Evolutionary conservation across 345 rosid genomes (phyloP).

Genomic region (Anacardium occidentale): DNA sequence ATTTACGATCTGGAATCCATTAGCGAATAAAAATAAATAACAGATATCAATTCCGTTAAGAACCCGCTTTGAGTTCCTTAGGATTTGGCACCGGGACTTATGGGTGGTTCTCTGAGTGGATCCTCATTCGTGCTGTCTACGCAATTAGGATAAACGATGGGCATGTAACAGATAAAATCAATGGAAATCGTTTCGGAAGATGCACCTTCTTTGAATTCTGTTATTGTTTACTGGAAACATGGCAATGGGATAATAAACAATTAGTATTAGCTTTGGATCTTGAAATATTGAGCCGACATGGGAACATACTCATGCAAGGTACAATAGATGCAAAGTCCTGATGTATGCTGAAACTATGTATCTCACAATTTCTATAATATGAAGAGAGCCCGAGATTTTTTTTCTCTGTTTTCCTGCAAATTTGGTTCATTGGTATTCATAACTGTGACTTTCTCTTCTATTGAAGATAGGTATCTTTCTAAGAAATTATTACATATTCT

Average conservation of each 20-base stretch:
- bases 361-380: background rate
- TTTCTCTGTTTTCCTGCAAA: background rate
- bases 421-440: background rate
- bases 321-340: background rate
- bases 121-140: constrained; percentile 19
- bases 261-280: constrained; percentile 17
- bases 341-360: background rate
- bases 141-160: background rate
- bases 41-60: background rate
- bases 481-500: background rate
- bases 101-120: background rate
- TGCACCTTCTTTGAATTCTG: background rate
- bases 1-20: background rate
- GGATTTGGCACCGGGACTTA: background rate
- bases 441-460: background rate
- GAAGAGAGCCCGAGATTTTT: background rate
- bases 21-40: background rate
- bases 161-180: constrained; percentile 3
- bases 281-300: constrained; percentile 14
- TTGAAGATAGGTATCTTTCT: constrained; percentile 9
- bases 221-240: constrained; percentile 13
- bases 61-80: background rate
- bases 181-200: constrained; percentile 13
- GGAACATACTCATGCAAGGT: constrained; percentile 21
- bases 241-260: constrained; percentile 18